These are phyloP conservation scores for Wallacemonas rigidus DNA, from an alignment of 208 protist species.

Conservation along the genomic window DNA sequence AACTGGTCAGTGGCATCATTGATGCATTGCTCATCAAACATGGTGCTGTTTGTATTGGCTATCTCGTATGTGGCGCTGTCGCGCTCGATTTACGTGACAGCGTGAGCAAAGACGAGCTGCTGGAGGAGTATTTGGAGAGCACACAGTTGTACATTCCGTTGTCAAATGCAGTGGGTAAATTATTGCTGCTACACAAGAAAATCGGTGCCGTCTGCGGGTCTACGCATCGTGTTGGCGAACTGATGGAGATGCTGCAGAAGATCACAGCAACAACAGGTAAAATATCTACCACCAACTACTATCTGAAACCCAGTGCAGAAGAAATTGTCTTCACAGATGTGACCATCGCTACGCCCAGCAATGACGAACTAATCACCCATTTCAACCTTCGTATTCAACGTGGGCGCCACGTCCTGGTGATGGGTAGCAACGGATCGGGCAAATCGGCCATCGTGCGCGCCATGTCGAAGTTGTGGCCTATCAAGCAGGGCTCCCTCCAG, in stretches of 20 bases:
- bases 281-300: constrained; percentile 19
- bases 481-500: constrained; percentile 49
- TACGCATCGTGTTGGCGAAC: constrained; percentile 80
- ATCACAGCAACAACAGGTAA: constrained; percentile 30
- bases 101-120: constrained; percentile 45
- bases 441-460: constrained; percentile 85
- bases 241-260: constrained; percentile 63
- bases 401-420: constrained; percentile 75
- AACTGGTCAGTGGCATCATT: constrained; percentile 66
- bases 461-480: constrained; percentile 77
- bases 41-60: constrained; percentile 67
- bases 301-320: constrained; percentile 16
- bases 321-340: constrained; percentile 57
- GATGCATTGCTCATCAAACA: constrained; percentile 79
- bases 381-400: constrained; percentile 58
- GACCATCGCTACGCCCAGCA: constrained; percentile 57
- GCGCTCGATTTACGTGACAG: constrained; percentile 37
- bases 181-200: constrained; percentile 81
- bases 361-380: constrained; percentile 47
- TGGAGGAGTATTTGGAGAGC: constrained; percentile 68
- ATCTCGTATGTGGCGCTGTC: constrained; percentile 69
- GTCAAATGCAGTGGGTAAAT: constrained; percentile 64
- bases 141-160: constrained; percentile 81
- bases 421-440: constrained; percentile 89
- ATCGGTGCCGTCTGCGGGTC: constrained; percentile 70